A percentile compares a stretch with the other conserved stretches of the same genome.
These are phyloP conservation scores for Scheffersomyces ergatensis DNA, from an alignment of 805 yeast species.

Conservation along the genomic window DNA sequence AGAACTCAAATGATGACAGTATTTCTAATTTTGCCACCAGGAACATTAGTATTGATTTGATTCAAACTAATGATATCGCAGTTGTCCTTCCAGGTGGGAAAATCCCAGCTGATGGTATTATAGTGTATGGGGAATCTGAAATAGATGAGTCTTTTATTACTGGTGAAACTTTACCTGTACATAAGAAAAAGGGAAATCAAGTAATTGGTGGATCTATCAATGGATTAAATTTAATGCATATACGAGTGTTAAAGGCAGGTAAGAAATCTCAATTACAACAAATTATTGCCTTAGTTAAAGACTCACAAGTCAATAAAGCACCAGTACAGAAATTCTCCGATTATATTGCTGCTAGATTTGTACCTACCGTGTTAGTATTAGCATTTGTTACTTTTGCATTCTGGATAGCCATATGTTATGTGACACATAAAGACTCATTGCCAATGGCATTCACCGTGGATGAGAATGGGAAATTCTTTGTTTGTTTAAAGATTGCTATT, in stretches of 20 bases:
- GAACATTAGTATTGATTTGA: conserved; percentile 66
- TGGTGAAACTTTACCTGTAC: conserved; percentile 83
- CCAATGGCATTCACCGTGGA: conserved; percentile 49
- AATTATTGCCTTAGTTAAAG: conserved; percentile 80
- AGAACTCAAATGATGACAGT: conserved; percentile 1
- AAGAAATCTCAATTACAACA: conserved; percentile 83
- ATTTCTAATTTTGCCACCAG: conserved; percentile 36
- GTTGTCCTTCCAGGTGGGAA: conserved; percentile 82
- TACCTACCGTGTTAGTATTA: conserved; percentile 65
- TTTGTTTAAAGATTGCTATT: conserved; percentile 76
- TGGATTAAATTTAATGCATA: conserved; percentile 67
- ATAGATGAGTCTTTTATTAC: conserved; percentile 88
- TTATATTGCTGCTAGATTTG: conserved; percentile 78
- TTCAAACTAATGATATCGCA: conserved; percentile 76
- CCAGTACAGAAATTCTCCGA: conserved; percentile 93
- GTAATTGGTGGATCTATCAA: conserved; percentile 93
- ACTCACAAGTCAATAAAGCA: conserved; percentile 85
- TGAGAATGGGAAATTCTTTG: conserved; percentile 57
- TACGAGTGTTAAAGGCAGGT: conserved; percentile 71
- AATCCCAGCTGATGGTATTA: conserved; percentile 88
- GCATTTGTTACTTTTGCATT: conserved; percentile 59
- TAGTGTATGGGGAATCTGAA: conserved; percentile 76
- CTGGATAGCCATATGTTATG: conserved; percentile 35
- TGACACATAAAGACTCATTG: conserved; percentile 14
- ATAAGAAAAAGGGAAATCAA: conserved; percentile 54